Percentiles rank a stretch among this genome's conserved stretches.
Evolutionary conservation across 2,329 filamentous ascomycete genomes (phyloP).

Genomic region (Lomentospora prolificans): DNA sequence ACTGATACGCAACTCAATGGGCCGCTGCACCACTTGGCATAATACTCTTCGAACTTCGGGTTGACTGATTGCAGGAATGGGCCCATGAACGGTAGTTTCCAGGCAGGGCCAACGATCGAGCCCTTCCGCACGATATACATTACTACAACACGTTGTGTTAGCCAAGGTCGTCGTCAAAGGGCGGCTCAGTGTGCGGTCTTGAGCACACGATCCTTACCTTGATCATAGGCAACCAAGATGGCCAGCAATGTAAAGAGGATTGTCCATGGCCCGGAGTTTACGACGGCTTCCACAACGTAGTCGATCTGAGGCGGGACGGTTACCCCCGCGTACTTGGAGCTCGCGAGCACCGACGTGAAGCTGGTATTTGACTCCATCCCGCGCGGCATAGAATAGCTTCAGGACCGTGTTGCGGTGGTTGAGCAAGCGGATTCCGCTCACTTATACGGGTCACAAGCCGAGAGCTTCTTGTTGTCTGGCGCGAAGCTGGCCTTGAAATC

Average conservation of each 20-base stretch:
- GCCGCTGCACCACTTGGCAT: constrained; percentile 85
- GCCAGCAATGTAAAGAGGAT: constrained; percentile 61
- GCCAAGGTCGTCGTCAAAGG: too few relatives aligned
- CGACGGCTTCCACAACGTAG: constrained; percentile 41
- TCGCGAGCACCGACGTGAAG: constrained; percentile 60
- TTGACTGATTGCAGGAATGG: constrained; percentile 88
- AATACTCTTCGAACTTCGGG: constrained; percentile 85
- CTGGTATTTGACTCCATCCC: constrained; percentile 46
- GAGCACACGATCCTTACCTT: constrained; percentile 76
- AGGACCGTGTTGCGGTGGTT: neutral
- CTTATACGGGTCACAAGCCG: too few relatives aligned
- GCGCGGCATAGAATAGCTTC: neutral
- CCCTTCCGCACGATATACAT: constrained; percentile 69
- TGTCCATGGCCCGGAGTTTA: constrained; percentile 51
- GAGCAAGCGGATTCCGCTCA: neutral
- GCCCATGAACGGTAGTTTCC: constrained; percentile 83
- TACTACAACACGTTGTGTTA: constrained; percentile 35
- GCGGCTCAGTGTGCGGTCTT: too few relatives aligned
- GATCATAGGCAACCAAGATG: constrained; percentile 73
- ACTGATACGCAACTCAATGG: constrained; percentile 94
- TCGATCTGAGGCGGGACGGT: constrained; percentile 46
- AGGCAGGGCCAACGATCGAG: constrained; percentile 61
- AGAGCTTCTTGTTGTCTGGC: too few relatives aligned
- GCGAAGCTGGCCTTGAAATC: neutral
- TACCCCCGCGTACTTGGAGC: constrained; percentile 40